These are phyloP conservation scores for Amanita exitialis DNA, from an alignment of 768 basidiomycete species.

Conservation along the genomic window DNA sequence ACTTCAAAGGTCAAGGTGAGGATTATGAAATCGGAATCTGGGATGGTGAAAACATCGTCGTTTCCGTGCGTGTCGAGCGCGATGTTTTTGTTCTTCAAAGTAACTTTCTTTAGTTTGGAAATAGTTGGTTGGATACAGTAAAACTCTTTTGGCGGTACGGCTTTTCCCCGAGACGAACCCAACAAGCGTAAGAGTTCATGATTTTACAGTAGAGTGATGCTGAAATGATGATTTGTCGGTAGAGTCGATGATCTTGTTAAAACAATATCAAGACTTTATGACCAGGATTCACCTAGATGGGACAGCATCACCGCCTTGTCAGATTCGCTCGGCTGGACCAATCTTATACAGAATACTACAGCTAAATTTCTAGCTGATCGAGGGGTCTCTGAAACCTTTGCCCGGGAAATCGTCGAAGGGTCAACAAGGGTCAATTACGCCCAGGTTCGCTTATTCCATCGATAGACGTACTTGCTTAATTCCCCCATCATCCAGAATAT, in stretches of 20 bases:
- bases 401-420: conserved; percentile 68
- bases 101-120: conserved; percentile 26
- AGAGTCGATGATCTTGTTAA: conserved; percentile 51
- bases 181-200: conserved; percentile 34
- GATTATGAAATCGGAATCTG: conserved; percentile 53
- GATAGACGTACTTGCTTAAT: neutral
- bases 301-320: conserved; percentile 50
- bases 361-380: conserved; percentile 44
- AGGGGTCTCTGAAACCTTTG: conserved; percentile 49
- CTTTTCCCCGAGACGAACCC: conserved; percentile 45
- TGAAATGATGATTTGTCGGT: neutral
- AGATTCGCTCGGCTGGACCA: conserved; percentile 37
- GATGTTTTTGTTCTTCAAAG: neutral
- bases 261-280: conserved; percentile 47
- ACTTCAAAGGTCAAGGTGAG: conserved; percentile 28
- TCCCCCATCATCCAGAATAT: conserved; percentile 35
- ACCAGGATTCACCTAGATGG: conserved; percentile 46
- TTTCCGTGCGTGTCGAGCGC: conserved; percentile 33
- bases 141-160: conserved; percentile 79
- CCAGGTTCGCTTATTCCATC: conserved; percentile 32
- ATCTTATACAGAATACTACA: conserved; percentile 39
- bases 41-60: conserved; percentile 69
- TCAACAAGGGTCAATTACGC: conserved; percentile 82
- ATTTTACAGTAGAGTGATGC: neutral
- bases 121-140: conserved; percentile 63